Base-by-base conservation (phyloP, 257 asterid species). In the Striga asiatica region DNA sequence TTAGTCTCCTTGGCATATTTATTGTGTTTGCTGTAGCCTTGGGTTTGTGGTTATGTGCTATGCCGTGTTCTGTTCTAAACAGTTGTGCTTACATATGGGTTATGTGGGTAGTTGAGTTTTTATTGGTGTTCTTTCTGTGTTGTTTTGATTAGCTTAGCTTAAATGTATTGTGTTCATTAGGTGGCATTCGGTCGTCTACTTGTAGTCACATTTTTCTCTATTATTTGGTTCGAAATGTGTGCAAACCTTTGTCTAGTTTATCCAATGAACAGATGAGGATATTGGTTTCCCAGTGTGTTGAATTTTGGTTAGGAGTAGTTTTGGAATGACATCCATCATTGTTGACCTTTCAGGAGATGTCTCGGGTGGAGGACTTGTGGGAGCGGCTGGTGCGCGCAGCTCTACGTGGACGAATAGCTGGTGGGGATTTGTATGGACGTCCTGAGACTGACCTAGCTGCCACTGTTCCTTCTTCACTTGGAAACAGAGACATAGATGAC, bases 351-450 rank as follows among this genome's bases (percentile, higher is more conserved):
- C 38, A 85, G 85, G 92, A 77, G 82, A 91, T 91, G 98, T 74
- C 98, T 75, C 82, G 76, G 64, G 85, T 77, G 65, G 98, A 91
- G 85, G 93, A 78, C 56, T 62, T 72, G 66, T 91, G 98, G 98
- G 98, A 81, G 71, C 79, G 98, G 35, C 61, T 91, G 75, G 98
- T 91, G 63, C 88, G 82, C 47, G 94, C 96, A 31, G 95, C 98
- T 60, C 78, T 91, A n/a, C 82, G 88, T 25, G 93, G 85, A 53
- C 78, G 79, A 72, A 71, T 83, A 67, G 29, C 65, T 3, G 72
- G 81, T 54, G 71, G 69, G 7, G 81, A 69, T 71, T 73, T 71
- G 47, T 73, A 58, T 59, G 83, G 86, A 24, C 77, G 59, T 46
- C 76, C 77, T 0, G 89, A 70, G 41, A 64, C 85, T 31, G 98